Evolutionary conservation across 805 yeast genomes (phyloP).

Genomic region (Zygosaccharomyces kombuchaensis): DNA sequence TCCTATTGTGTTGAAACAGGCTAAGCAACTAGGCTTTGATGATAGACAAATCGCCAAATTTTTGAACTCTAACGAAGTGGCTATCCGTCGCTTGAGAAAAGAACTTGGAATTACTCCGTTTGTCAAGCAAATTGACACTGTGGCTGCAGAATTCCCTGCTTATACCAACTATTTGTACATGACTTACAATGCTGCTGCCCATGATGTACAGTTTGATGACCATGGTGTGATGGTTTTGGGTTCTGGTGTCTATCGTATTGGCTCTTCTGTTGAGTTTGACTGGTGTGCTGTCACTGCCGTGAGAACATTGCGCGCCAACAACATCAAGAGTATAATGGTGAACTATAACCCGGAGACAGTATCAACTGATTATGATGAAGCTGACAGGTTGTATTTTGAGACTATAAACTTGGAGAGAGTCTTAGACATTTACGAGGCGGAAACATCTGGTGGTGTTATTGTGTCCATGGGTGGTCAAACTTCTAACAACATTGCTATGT

Average conservation of each 20-base stretch:
- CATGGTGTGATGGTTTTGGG: conserved; percentile 95
- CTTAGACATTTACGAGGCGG: conserved; percentile 89
- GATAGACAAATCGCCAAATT: conserved; percentile 94
- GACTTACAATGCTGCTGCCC: conserved; percentile 87
- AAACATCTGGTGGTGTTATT: conserved; percentile 85
- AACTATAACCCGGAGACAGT: conserved; percentile 99
- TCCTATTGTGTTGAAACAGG: conserved; percentile 60
- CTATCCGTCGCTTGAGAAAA: conserved; percentile 82
- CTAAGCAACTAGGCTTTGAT: conserved; percentile 94
- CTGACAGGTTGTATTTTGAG: conserved; percentile 93
- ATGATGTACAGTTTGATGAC: conserved; percentile 85
- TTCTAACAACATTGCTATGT: conserved; percentile 91
- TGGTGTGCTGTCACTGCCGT: conserved; percentile 99
- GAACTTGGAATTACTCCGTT: conserved; percentile 85
- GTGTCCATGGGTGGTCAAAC: conserved; percentile 99
- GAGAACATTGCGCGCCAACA: conserved; percentile 82
- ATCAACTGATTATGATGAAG: conserved; percentile 98
- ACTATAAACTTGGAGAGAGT: conserved; percentile 92
- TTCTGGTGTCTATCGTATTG: conserved; percentile 98
- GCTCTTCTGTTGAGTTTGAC: conserved; percentile 97
- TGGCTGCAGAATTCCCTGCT: conserved; percentile 99
- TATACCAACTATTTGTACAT: conserved; percentile 89
- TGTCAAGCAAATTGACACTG: conserved; percentile 96
- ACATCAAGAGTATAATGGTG: conserved; percentile 90
- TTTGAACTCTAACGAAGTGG: conserved; percentile 84